Evolutionary conservation across 2,329 filamentous ascomycete genomes (phyloP).

Genomic region (Xylariaceae sp.): DNA sequence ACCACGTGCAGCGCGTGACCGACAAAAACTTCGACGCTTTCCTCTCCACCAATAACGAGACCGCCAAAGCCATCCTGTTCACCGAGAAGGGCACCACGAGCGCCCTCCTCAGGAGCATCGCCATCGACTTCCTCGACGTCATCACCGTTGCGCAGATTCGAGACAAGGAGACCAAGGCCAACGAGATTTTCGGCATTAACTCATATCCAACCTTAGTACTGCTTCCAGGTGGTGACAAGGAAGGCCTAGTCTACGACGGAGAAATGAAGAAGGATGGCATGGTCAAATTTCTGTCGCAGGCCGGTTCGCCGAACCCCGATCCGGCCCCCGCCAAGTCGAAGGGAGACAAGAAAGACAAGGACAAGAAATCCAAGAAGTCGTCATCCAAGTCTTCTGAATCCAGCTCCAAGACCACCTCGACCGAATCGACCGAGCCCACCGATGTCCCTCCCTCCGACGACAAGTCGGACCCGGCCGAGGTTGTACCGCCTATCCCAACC

Average conservation of each 20-base stretch:
- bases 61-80: slow-evolving; percentile 86
- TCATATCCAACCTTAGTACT: slow-evolving; percentile 82
- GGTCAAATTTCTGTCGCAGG: slow-evolving; percentile 79
- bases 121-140: slow-evolving; percentile 85
- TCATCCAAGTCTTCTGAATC: slow-evolving; percentile 49
- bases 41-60: slow-evolving; percentile 66
- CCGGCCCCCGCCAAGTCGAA: slow-evolving; percentile 40
- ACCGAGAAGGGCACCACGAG: slow-evolving; percentile 90
- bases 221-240: slow-evolving; percentile 69
- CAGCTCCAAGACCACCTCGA: slow-evolving; percentile 44
- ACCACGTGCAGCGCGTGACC: slow-evolving; percentile 80
- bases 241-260: slow-evolving; percentile 75
- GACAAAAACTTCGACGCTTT: slow-evolving; percentile 80
- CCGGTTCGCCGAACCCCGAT: slow-evolving; percentile 77
- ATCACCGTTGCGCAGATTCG: slow-evolving; percentile 82
- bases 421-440: slow-evolving; percentile 41
- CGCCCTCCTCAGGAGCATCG: slow-evolving; percentile 78
- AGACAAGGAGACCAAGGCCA: slow-evolving; percentile 73
- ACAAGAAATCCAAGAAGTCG: slow-evolving; percentile 46
- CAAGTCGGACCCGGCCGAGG: slow-evolving; percentile 44
- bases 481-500: slow-evolving; percentile 65
- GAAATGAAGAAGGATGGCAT: slow-evolving; percentile 84
- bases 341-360: slow-evolving; percentile 35
- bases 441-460: slow-evolving; percentile 44
- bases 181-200: slow-evolving; percentile 73